Conservation (phyloP, 306 rosid genomes). For the Benincasa hispida region DNA sequence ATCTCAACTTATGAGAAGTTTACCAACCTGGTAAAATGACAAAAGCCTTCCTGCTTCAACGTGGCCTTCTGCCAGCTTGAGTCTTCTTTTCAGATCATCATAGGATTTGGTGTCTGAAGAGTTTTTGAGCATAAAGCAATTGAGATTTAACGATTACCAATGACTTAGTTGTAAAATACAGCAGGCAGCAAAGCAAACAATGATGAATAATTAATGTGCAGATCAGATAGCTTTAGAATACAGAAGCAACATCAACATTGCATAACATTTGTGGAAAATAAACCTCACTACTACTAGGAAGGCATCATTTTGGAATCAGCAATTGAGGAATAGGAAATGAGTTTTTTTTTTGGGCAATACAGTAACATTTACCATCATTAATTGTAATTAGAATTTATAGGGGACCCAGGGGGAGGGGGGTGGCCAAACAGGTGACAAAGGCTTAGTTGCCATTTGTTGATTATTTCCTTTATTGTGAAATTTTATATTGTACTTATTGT, state of each 20-base stretch:
- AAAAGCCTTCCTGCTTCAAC: constrained; percentile 93
- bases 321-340: not conserved
- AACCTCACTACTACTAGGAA: not conserved
- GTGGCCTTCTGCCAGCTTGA: constrained; percentile 76
- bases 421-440: too few relatives aligned
- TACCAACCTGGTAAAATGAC: constrained; percentile 76
- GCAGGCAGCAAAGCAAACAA: not conserved
- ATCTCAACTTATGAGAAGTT: constrained; percentile 7
- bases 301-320: not conserved
- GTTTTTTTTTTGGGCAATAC: too few relatives aligned
- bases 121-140: not conserved
- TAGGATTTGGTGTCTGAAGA: constrained; percentile 33
- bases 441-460: too few relatives aligned
- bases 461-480: too few relatives aligned
- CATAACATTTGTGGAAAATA: not conserved
- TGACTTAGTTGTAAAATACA: not conserved
- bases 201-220: not conserved
- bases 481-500: too few relatives aligned
- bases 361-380: too few relatives aligned
- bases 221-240: not conserved
- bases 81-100: constrained; percentile 50
- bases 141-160: not conserved
- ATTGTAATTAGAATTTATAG: too few relatives aligned
- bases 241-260: not conserved
- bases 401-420: too few relatives aligned